Base-by-base conservation (phyloP, 768 basidiomycete genomes). In the Trametes villosa region DNA sequence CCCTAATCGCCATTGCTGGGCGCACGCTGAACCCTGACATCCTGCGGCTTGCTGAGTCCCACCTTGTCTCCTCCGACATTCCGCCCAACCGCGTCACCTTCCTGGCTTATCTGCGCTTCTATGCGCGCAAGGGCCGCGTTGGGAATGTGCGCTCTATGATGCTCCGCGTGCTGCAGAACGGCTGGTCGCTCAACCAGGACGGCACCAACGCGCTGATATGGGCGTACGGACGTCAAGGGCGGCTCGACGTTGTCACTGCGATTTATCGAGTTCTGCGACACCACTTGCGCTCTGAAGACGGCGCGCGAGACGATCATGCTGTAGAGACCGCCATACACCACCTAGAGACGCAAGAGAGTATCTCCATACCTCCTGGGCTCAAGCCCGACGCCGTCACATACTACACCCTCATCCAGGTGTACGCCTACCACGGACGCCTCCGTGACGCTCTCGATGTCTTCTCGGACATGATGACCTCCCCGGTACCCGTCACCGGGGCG, bases 371-470 rank as follows among this genome's bases (percentile, higher is more conserved):
- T 1, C 57, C 48, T 0, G 67, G 75, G 12, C 64, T 88, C 36
- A 71, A 75, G 42, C 90, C 92, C 9, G 82, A 92, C 70, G 74
- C 77, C 20, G 73, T 86, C 57, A 93, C 89, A 15, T 95, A 87
- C 71, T 85, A 83, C 17, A 73, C 76, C 27, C 76, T 92, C 71
- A 80, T 94, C 52, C 92, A 94, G 68, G 72, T 79, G 6, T 80
- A 88, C 72, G 81, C 91, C 2, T 89, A 90, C 69, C 81, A 84
- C 55, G 92, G 94, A 18, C 77, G 91, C 64, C 79, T 95, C 51
- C 68, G 70, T 27, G 72, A 75, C 8, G 79, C 83, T 2, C 75
- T 94, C 40, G 69, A 75, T 15, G 76, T 86, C 50, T 87, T 93
- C 67, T 73, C 79, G 42, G 90, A 93, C 62, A 87, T 93, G 87